Conservation (phyloP, 352 stramenopile species). For the Phytophthora nicotianae region DNA sequence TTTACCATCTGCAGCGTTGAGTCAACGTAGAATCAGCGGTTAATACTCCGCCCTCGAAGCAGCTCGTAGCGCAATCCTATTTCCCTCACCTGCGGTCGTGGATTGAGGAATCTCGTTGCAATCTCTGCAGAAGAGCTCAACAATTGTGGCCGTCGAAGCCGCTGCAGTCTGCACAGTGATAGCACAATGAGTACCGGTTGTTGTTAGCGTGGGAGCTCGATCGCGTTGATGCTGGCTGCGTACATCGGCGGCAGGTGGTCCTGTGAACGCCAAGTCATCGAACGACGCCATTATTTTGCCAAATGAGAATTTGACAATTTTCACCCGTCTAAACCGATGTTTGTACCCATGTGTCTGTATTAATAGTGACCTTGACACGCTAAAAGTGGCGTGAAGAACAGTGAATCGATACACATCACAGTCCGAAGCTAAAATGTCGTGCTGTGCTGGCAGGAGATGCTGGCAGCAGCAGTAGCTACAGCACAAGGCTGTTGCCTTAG, state of each 20-base stretch:
- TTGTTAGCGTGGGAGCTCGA: not conserved
- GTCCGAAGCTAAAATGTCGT: too few species aligned
- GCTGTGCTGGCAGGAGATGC: too few species aligned
- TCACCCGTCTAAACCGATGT: constrained; percentile 8
- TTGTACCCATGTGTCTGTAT: constrained; percentile 12
- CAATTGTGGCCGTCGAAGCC: not conserved
- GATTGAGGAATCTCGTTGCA: constrained; percentile 61
- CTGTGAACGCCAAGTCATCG: constrained; percentile 74
- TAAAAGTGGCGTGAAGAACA: too few species aligned
- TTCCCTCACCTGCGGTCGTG: constrained; percentile 52
- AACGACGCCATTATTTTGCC: constrained; percentile 58
- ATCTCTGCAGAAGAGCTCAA: constrained; percentile 61
- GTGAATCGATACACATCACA: too few species aligned
- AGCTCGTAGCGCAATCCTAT: not conserved
- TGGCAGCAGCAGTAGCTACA: too few species aligned
- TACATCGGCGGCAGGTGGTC: constrained; percentile 23
- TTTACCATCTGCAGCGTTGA: constrained; percentile 50
- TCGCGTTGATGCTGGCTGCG: not conserved
- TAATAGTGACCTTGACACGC: too few species aligned
- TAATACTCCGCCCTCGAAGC: not conserved
- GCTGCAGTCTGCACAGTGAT: not conserved
- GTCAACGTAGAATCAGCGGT: not conserved
- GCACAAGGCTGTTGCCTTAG: too few species aligned
- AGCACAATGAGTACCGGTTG: not conserved
- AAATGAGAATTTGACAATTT: not conserved